These are phyloP conservation scores for Candida mesenterica DNA, from an alignment of 1,139 yeast genomes.

Conservation along the genomic window DNA sequence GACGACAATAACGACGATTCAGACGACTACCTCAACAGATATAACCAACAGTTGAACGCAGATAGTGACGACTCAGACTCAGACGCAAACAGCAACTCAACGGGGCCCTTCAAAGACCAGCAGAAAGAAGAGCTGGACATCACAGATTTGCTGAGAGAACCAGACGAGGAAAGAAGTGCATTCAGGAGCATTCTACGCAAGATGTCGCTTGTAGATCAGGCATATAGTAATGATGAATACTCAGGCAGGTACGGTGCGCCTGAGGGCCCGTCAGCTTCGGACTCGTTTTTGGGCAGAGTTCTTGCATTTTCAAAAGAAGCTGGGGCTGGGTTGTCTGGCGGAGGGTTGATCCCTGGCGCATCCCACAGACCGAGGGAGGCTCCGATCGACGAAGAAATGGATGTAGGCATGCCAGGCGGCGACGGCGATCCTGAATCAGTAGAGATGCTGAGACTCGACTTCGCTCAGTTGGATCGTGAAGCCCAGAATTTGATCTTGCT, in stretches of 20 bases:
- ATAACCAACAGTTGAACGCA: conserved; percentile 4
- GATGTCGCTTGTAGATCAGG: conserved; percentile 33
- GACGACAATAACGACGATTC: conserved; percentile 9
- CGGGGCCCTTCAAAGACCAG: conserved; percentile 1
- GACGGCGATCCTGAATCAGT: conserved; percentile 13
- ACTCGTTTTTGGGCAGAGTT: conserved; percentile 42
- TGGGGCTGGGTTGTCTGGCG: conserved; percentile 33
- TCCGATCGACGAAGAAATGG: conserved; percentile 24
- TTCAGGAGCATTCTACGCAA: conserved; percentile 35
- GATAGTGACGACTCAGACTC: conserved; percentile 12
- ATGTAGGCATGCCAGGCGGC: conserved; percentile 19
- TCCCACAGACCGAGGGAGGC: conserved; percentile 20
- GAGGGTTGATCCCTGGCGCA: conserved; percentile 47
- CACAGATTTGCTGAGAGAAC: conserved; percentile 4
- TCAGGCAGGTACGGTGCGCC: conserved; percentile 18
- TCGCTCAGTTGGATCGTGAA: conserved; percentile 38
- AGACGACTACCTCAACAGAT: conserved; percentile 6
- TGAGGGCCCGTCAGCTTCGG: conserved; percentile 26
- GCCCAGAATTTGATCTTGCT: conserved; percentile 40
- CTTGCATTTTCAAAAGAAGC: conserved; percentile 24
- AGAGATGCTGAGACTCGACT: conserved; percentile 37
- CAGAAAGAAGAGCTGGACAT: conserved; percentile 4
- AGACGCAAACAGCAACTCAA: conserved; percentile 5
- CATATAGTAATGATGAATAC: conserved; percentile 15
- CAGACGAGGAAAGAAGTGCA: conserved; percentile 13